A percentile compares a stretch with the other conserved stretches of the same genome.
Evolutionary conservation across 1,284 basidiomycete species (phyloP).

Genomic region (Ustilago tritici): DNA sequence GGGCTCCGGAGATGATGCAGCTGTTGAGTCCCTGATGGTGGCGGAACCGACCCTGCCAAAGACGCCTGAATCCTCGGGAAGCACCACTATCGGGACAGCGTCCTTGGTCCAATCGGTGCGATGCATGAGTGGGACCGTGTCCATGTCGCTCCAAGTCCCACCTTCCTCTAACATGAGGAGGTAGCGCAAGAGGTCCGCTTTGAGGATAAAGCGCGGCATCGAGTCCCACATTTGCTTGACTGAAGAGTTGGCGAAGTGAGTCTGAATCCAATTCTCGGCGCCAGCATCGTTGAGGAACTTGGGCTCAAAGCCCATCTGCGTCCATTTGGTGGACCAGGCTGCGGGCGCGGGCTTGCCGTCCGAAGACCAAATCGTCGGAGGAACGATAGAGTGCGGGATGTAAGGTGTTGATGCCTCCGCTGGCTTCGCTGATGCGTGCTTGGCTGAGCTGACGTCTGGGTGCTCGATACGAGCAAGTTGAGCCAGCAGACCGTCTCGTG

Average conservation of each 20-base stretch:
- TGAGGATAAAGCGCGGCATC: slow-evolving; percentile 53
- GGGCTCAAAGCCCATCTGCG: slow-evolving; percentile 48
- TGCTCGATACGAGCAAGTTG: slow-evolving; percentile 38
- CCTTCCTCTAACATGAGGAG: slow-evolving; percentile 51
- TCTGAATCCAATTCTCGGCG: slow-evolving; percentile 42
- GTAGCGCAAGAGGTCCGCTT: slow-evolving; percentile 53
- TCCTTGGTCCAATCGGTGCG: slow-evolving; percentile 45
- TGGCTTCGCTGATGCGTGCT: not conserved
- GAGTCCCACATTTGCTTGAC: slow-evolving; percentile 47
- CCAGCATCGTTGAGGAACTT: slow-evolving; percentile 51
- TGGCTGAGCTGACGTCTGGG: slow-evolving; percentile 10
- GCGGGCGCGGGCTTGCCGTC: slow-evolving; percentile 44
- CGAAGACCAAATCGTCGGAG: slow-evolving; percentile 46
- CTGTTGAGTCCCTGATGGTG: not conserved
- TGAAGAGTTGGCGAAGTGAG: slow-evolving; percentile 32
- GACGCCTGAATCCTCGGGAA: slow-evolving; percentile 24
- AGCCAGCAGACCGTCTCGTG: slow-evolving; percentile 27
- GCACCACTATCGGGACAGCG: slow-evolving; percentile 29
- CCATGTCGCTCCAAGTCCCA: slow-evolving; percentile 57
- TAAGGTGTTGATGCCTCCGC: not conserved
- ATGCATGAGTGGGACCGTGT: slow-evolving; percentile 52
- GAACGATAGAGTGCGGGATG: slow-evolving; percentile 28
- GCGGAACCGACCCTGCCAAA: slow-evolving; percentile 20
- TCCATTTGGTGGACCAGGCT: slow-evolving; percentile 43
- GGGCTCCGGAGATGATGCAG: slow-evolving; percentile 16